phyloP scores from a whole-genome alignment of 2,329 filamentous ascomycete genomes.

The Fusarium penzigii region DNA sequence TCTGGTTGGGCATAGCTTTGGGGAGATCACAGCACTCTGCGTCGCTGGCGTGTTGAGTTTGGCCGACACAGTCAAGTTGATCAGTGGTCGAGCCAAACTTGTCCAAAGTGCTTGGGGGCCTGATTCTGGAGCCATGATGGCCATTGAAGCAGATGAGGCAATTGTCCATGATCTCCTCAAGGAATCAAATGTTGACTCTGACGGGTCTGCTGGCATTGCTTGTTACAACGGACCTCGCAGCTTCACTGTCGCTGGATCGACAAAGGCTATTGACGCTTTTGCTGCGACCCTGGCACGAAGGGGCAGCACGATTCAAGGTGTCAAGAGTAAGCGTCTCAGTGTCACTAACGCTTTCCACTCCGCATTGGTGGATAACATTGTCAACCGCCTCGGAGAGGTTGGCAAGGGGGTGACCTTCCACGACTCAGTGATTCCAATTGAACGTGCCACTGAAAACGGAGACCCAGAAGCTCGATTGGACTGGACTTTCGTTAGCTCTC shows the following conservation, averaged over 20 bases:
- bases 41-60: constrained; percentile 35
- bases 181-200: not conserved
- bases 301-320: constrained; percentile 3
- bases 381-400: constrained; percentile 5
- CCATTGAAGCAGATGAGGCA: constrained; percentile 2
- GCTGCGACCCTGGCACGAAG: not conserved
- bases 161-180: not conserved
- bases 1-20: constrained; percentile 43
- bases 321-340: constrained; percentile 40
- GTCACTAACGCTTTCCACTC: constrained; percentile 52
- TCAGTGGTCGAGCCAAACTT: not conserved
- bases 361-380: constrained; percentile 38
- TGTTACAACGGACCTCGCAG: constrained; percentile 8
- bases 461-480: not conserved
- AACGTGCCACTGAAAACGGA: not conserved
- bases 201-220: not conserved
- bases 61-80: constrained; percentile 29
- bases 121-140: constrained; percentile 7
- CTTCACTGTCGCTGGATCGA: constrained; percentile 5
- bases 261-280: not conserved
- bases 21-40: constrained; percentile 43
- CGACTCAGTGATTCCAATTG: not conserved
- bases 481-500: not conserved
- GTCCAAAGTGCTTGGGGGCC: constrained; percentile 2
- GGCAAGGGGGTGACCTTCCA: not conserved